These are phyloP conservation scores for Diddensiella caesifluorescens DNA, from an alignment of 805 yeast genomes.

Conservation along the genomic window DNA sequence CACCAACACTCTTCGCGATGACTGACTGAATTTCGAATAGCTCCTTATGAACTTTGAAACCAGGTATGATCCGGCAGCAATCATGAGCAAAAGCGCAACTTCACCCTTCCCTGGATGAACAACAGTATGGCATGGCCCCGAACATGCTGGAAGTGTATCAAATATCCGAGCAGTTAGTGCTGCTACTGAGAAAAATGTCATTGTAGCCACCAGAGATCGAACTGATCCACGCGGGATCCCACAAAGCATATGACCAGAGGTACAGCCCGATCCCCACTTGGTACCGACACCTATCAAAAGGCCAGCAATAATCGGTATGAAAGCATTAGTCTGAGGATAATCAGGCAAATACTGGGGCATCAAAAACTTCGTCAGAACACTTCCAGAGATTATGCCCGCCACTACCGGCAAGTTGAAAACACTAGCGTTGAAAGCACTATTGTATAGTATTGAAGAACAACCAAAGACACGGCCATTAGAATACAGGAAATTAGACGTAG, in stretches of 20 bases:
- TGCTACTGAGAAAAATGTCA: slow-evolving; percentile 35
- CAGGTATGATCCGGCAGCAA: slow-evolving; percentile 6
- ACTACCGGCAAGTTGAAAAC: slow-evolving; percentile 31
- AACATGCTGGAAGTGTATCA: slow-evolving; percentile 18
- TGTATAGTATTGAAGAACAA: slow-evolving; percentile 41
- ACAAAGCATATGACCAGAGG: slow-evolving; percentile 51
- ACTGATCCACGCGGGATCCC: slow-evolving; percentile 44
- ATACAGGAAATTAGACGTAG: slow-evolving; percentile 40
- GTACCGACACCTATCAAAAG: slow-evolving; percentile 46
- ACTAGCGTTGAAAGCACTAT: slow-evolving; percentile 28
- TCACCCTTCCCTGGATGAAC: slow-evolving; percentile 14
- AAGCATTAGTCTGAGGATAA: slow-evolving; percentile 11
- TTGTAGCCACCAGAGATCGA: slow-evolving; percentile 44
- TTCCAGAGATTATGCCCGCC: slow-evolving; percentile 33
- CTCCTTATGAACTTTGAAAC: slow-evolving; percentile 3
- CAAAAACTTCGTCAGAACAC: slow-evolving; percentile 24
- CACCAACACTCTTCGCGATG: slow-evolving; percentile 16
- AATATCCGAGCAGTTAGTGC: slow-evolving; percentile 22
- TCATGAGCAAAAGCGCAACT: background rate
- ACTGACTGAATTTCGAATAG: slow-evolving; percentile 6
- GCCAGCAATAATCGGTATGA: slow-evolving; percentile 33
- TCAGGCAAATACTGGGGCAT: slow-evolving; percentile 33
- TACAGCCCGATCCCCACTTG: slow-evolving; percentile 45
- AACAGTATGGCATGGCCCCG: slow-evolving; percentile 15
- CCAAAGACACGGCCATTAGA: slow-evolving; percentile 42